phyloP scores from a whole-genome alignment of 2,329 filamentous ascomycete genomes.

The Cercospora sp. region DNA sequence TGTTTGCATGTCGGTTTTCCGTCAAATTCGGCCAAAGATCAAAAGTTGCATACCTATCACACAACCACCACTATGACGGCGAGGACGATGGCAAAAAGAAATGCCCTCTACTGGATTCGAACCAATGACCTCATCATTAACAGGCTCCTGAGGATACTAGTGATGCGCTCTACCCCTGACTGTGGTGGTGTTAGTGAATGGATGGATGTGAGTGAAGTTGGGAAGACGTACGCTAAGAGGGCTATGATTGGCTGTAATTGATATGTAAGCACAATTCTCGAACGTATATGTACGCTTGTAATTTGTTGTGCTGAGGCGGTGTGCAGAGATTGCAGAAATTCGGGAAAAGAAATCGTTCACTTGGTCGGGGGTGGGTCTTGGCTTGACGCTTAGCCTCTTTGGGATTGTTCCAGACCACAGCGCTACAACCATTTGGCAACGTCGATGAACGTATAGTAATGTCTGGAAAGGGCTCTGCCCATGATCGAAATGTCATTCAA shows the following conservation, averaged over 20 bases:
- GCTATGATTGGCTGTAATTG: background rate
- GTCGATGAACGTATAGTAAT: background rate
- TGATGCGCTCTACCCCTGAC: constrained; percentile 8
- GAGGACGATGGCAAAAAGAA: background rate
- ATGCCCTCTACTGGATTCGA: constrained; percentile 6
- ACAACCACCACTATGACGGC: background rate
- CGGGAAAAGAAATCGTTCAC: background rate
- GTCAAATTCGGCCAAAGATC: background rate
- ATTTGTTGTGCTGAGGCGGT: background rate
- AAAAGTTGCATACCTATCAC: background rate
- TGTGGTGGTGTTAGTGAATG: background rate
- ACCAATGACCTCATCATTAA: constrained; percentile 4
- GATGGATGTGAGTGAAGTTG: background rate
- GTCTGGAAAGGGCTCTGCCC: background rate
- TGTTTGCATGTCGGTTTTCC: background rate
- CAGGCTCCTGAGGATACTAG: background rate
- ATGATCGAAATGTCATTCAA: background rate
- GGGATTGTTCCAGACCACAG: background rate
- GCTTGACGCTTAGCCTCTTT: background rate
- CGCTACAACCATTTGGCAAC: background rate
- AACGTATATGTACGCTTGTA: background rate
- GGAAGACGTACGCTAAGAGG: background rate
- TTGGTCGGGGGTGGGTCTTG: background rate
- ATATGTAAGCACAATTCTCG: background rate
- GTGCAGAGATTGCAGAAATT: background rate